Base-by-base conservation (phyloP, 1,284 basidiomycete species). In the Sphagnurus paluster region DNA sequence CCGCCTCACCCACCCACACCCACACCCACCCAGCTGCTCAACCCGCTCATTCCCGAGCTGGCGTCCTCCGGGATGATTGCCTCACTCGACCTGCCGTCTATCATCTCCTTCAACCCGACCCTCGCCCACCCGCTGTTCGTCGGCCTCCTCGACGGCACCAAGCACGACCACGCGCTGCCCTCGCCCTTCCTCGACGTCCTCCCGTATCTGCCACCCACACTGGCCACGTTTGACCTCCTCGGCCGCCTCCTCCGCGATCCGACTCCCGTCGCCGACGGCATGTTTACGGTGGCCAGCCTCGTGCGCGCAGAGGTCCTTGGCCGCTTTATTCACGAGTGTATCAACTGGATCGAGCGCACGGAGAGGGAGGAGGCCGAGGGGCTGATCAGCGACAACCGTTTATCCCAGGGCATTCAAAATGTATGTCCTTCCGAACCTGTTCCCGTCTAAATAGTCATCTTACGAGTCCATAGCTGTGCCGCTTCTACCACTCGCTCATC, bases 401-500 rank as follows among this genome's bases (percentile, higher is more conserved):
- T 81, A 55, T 74, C 79, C 1, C 81, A 82, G 56, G 82, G 82
- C 10, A 76, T 86, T 13, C 76, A 80, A 61, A 82, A 84, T 56
- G 86, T 89, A 53, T 44, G 82, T 72, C n/a, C 45, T 25, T 28
- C 20, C 5, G 23, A 24, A 42, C 20, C 25, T 45, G 3, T 26
- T 36, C n/a, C 19, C 46, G 33, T 24, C 17, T 36, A 21, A 6
- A 42, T 16, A 21, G 19, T 23, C 8, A 2, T 16, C 14, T 30
- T 3, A 14, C 2, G 28, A 30, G 17, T 33, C 20, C 42, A 2
- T 48, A 88, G 87, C 71, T 89, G 26, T 89, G 84, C 63, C 79
- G 86, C n/a, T 90, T 90, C 65, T 87, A 83, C 60, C 68, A 70
- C 51, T 80, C 84, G 0, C 71, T 90, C 41, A 76, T 87, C 66